Evolutionary conservation across 2,329 filamentous ascomycete genomes (phyloP), one percentile per base, ranked within the genome.

Genomic region (Xylaria sp.): DNA sequence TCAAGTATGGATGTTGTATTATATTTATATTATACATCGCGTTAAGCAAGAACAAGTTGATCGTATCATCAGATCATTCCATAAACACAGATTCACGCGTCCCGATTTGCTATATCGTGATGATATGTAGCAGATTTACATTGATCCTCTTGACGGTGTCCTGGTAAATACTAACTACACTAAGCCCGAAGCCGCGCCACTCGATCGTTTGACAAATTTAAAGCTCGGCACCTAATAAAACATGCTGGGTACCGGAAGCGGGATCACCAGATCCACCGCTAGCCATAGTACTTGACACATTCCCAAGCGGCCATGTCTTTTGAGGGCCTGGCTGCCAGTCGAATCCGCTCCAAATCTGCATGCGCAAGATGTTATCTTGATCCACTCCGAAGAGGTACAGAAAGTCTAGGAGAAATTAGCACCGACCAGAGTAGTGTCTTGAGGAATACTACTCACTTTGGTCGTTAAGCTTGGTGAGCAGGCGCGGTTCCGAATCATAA

Each of bases 321-420:
- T 58, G 19, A 1, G 47, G 17, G 13, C 53, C 48, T 6, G 67
- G 67, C 35, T 69, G 60, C 67, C 67, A 69, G 3, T 67, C 58
- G n/a, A 37, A 46, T 7, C 67, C 67, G 27, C 53, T 58, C 67
- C 67, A 69, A 21, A 69, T 62, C 19, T 68, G 60, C 66, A 68
- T 55, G 21, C 62, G 53, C 2, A 62, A 17, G 3, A 27, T 51
- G 8, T 48, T 27, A 0, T 62, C 47, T 3, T 48, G 53, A 19
- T 65, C 54, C 7, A 67, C 47, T 9, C 67, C 66, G 29, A 69
- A 67, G 6, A 68, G 58, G 23, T 67, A 68, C 6, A 68, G 48
- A 17, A 68, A 67, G 17, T 62, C 58, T 63, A 11, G 38, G 21
- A n/a, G 7, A 27, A 41, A 19, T 62, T 47, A 62, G 52, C 38